Evolutionary conservation across 2,329 filamentous ascomycete genomes (phyloP), one percentile per base, ranked within the genome.

Genomic region (Diaporthe citri): DNA sequence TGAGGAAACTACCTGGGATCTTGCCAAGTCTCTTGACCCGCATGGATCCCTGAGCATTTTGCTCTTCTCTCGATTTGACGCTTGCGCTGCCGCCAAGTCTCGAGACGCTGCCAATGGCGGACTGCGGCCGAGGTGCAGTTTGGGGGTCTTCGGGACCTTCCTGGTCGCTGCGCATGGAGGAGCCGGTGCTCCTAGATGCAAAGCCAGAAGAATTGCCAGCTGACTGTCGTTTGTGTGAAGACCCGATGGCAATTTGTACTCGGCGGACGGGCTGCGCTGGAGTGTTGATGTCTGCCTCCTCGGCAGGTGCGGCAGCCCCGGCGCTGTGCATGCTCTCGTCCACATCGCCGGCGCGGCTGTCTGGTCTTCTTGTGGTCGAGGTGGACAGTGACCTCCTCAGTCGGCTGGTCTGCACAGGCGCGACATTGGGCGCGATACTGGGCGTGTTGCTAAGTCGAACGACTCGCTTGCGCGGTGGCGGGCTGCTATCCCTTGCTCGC

Each of bases 1-100:
- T 95, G 31, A 97, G 86, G 78, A 96, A 96, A 75, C 91, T 93
- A 1, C 94, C 95, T 3, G 93, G 90, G 10, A 93, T 87, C 82
- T 94, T 94, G 22, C 93, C 93, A 20, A 95, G 90, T 76, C 94
- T 88, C 84, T 96, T 96, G 75, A 96, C 87, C 7, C 95, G 90
- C 87, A 95, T 90, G 0, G 94, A 95, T 79, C 93, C 92, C 76
- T 94, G 93, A 2, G 91, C 85, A 20, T 90, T 92, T 46, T 86
- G 84, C 46, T 93, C 92, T 34, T 95, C 93, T 3, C 91, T 86
- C 67, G 87, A 86, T 48, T 86, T 86, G 57, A 86, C 84, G 2
- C 89, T 89, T 4, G 89, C 86, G 48, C 88, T 89, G 4, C 89
- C 86, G 51, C 86, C 81, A 76, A 89, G 86, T 80, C 88, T 86